Base-by-base conservation (phyloP, 148 eudicot genomes). In the Rhododendron henanense region DNA sequence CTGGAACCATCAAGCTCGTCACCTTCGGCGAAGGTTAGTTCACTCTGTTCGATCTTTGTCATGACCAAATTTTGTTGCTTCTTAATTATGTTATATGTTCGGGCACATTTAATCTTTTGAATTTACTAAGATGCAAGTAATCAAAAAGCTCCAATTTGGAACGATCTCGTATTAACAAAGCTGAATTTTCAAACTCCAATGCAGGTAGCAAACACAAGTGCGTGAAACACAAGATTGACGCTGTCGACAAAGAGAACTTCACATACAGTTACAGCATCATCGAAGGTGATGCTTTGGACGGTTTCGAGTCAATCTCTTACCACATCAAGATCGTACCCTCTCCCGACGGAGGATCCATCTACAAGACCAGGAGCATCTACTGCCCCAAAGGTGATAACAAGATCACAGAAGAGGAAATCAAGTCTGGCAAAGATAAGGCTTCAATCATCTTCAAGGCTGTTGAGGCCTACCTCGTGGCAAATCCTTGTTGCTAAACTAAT, bases 11-110 rank as follows among this genome's bases (percentile, higher is more conserved):
- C 83, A 87, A 89, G 85, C 41, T 79, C 23, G 39, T 78, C 76
- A 79, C 85, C 65, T 87, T 87, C 6, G 86, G 88, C 6, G 89
- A 89, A 85, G 91, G 91, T 85, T 18, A 21, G 77, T 5, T 65
- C 45, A 28, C 75, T 69, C 15, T 69, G 15, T 69, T 28, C n/a
- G n/a, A n/a, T n/a, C 75, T 69, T 28, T 69, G 37, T 69, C 8
- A 10, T 28, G 15, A 67, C 4, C 14, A 9, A 1, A 1, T 23
- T 9, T 63, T 8, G 71, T 23, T 63, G 28, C 13, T 63, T 63
- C 31, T 3, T 33, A 33, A 1, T 0, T n/a, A 23, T 15, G 28
- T 8, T 13, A 28, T 1, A 8, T n/a, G 3, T 65, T 65, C 5
- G 25, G 28, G 4, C 73, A n/a, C 0, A 51, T 55, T 3, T 16